phyloP scores from a whole-genome alignment of 2,329 filamentous ascomycete genomes.

The Xylaria sp. region DNA sequence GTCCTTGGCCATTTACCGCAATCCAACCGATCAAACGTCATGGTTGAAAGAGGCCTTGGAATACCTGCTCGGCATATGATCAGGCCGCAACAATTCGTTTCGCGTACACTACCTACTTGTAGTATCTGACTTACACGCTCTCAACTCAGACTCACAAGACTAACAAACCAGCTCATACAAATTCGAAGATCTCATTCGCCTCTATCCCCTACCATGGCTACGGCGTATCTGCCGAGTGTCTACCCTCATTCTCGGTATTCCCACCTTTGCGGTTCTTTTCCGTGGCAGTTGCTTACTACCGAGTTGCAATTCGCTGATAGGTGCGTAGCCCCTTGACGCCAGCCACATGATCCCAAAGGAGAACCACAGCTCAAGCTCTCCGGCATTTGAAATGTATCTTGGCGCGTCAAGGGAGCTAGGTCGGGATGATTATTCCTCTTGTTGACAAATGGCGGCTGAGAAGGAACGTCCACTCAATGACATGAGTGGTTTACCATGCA shows the following conservation, averaged over 20 bases:
- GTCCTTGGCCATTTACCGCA: not conserved
- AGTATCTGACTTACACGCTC: not conserved
- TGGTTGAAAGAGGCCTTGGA: not conserved
- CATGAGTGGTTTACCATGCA: constrained; percentile 5
- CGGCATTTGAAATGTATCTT: constrained; percentile 12
- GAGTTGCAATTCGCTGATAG: constrained; percentile 5
- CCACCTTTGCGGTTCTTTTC: not conserved
- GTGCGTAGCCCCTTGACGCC: constrained; percentile 1
- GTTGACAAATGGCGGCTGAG: not conserved
- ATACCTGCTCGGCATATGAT: not conserved
- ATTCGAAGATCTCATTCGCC: not conserved
- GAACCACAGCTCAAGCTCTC: constrained; percentile 5
- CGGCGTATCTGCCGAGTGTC: not conserved
- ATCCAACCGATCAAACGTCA: not conserved
- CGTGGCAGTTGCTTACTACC: not conserved
- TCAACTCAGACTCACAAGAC: not conserved
- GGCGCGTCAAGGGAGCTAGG: constrained; percentile 14
- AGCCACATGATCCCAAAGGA: constrained; percentile 14
- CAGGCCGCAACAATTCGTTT: not conserved
- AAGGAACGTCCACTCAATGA: constrained; percentile 1
- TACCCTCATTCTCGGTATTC: not conserved
- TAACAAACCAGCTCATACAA: no score
- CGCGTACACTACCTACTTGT: not conserved
- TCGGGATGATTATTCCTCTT: constrained; percentile 7
- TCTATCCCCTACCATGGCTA: not conserved